A percentile compares a stretch with the other conserved stretches of the same genome.
Conservation (phyloP, 371 early-diverging fungal species). For the Mucor sp. region DNA sequence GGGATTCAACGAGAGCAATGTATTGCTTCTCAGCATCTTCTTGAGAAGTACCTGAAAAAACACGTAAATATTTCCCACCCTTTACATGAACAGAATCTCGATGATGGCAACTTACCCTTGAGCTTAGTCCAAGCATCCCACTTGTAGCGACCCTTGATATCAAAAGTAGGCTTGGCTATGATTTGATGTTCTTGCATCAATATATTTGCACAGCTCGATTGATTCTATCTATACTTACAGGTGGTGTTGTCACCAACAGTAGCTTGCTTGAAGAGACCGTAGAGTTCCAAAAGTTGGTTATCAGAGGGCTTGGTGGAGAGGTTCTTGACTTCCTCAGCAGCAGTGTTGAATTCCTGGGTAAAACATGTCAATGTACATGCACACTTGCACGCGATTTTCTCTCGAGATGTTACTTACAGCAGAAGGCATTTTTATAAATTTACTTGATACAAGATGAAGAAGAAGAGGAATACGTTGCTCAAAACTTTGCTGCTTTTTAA, state of each 20-base stretch:
- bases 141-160: slow-evolving; percentile 76
- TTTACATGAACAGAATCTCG: neutral
- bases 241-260: slow-evolving; percentile 78
- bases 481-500: slow-evolving; percentile 4
- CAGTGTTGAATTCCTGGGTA: slow-evolving; percentile 21
- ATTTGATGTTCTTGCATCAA: neutral
- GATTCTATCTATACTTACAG: slow-evolving; percentile 24
- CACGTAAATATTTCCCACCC: neutral
- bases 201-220: neutral
- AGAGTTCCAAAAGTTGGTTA: slow-evolving; percentile 75
- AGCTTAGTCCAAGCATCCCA: slow-evolving; percentile 79
- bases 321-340: slow-evolving; percentile 62
- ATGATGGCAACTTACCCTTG: slow-evolving; percentile 48
- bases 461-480: neutral
- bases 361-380: neutral
- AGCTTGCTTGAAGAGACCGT: slow-evolving; percentile 87
- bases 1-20: slow-evolving; percentile 69
- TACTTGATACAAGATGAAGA: neutral
- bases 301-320: slow-evolving; percentile 64
- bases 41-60: slow-evolving; percentile 26
- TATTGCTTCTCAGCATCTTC: slow-evolving; percentile 80
- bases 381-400: neutral
- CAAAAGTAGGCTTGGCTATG: slow-evolving; percentile 61
- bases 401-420: neutral
- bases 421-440: slow-evolving; percentile 8